Evolutionary conservation across 208 protist species (phyloP).

Genomic region (Borovskyia barvae): DNA sequence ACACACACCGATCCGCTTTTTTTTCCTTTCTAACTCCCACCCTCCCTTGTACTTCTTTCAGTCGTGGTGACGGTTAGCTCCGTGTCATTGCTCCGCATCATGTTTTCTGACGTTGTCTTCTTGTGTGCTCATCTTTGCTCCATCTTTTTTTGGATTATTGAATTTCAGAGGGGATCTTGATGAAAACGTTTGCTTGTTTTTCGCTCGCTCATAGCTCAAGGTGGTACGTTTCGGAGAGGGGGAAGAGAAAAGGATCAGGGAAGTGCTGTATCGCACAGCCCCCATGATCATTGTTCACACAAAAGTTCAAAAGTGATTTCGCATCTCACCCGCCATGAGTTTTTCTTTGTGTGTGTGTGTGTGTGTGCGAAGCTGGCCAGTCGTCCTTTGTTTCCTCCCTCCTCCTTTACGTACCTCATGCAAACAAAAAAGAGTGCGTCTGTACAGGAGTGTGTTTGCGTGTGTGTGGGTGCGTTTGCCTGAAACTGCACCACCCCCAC

Average conservation of each 20-base stretch:
- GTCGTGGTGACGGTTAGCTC: background rate
- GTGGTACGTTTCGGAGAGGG: too few species aligned
- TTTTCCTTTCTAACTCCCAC: background rate
- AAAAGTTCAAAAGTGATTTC: background rate
- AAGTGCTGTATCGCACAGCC: too few species aligned
- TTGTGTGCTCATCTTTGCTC: background rate
- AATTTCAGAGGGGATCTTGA: too few species aligned
- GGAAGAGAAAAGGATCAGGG: too few species aligned
- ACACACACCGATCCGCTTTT: background rate
- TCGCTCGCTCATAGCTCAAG: too few species aligned
- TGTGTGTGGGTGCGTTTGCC: background rate
- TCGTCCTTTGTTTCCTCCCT: background rate
- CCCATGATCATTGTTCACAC: too few species aligned
- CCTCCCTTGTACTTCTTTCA: background rate
- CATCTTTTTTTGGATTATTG: too few species aligned
- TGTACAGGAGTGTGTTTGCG: background rate
- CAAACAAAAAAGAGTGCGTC: background rate
- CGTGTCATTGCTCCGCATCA: too few species aligned
- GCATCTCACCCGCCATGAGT: background rate
- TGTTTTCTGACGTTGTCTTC: too few species aligned
- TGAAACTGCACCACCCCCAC: too few species aligned
- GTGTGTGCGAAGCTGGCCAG: background rate
- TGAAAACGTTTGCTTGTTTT: too few species aligned
- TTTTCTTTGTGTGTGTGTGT: background rate
- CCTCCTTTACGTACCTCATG: background rate